phyloP scores from a whole-genome alignment of 768 basidiomycete genomes.

The Lentinula edodes region DNA sequence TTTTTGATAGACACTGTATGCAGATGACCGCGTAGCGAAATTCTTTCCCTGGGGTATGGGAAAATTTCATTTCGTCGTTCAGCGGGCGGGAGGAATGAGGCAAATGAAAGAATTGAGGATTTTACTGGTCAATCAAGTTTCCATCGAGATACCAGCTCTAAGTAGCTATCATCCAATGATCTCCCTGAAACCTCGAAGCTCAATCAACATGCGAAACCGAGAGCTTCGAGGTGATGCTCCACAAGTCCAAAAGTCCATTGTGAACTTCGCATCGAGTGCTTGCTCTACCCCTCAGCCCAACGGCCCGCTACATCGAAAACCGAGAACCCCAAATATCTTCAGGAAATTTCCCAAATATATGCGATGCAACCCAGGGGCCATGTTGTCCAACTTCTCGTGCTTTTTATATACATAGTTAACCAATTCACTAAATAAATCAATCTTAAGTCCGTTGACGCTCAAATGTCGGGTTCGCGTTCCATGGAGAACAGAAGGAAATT shows the following conservation, averaged over 20 bases:
- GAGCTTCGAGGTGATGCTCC: neutral
- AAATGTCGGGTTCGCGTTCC: neutral
- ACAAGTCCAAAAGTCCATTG: neutral
- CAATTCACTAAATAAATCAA: neutral
- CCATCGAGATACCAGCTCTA: neutral
- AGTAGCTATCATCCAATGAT: constrained; percentile 1
- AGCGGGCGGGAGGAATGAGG: neutral
- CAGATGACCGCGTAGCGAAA: neutral
- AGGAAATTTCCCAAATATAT: too few relatives aligned
- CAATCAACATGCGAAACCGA: constrained; percentile 4
- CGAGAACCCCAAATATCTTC: neutral
- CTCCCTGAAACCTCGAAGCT: neutral
- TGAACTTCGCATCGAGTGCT: neutral
- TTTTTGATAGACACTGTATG: too few relatives aligned
- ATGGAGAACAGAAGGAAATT: neutral
- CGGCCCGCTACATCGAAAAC: neutral
- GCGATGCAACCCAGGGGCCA: neutral
- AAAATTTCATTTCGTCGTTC: neutral
- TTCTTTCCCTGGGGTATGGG: neutral
- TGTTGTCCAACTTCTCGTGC: neutral
- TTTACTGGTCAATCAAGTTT: neutral
- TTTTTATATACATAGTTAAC: neutral
- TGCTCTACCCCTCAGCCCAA: neutral
- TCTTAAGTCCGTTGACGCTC: neutral
- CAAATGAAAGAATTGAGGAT: neutral